Conservation (phyloP, 2,329 filamentous ascomycete species). For the Cordyceps militaris region DNA sequence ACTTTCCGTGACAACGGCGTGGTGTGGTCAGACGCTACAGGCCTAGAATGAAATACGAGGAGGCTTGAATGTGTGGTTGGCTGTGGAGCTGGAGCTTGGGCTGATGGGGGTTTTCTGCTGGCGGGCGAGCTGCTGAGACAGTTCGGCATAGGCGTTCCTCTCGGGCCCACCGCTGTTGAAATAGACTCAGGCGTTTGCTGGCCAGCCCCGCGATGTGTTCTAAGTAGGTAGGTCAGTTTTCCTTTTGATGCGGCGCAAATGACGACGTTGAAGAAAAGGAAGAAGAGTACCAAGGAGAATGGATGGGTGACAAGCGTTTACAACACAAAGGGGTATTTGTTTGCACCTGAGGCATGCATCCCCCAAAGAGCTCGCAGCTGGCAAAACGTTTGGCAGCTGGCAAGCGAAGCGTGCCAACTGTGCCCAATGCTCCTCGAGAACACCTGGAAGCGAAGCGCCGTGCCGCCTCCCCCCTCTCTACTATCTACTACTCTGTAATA, state of each 20-base stretch:
- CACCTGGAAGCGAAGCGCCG: background rate
- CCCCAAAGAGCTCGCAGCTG: background rate
- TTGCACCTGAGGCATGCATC: conserved; percentile 1
- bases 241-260: background rate
- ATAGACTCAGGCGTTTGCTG: conserved; percentile 2
- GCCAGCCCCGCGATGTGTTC: conserved; percentile 4
- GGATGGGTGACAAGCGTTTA: background rate
- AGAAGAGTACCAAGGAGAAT: background rate
- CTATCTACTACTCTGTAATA: too few relatives aligned
- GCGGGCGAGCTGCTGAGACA: background rate
- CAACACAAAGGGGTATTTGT: background rate
- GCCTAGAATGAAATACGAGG: conserved; percentile 14
- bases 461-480: background rate
- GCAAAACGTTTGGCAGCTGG: conserved; percentile 5
- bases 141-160: background rate
- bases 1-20: background rate
- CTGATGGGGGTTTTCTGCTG: conserved; percentile 4
- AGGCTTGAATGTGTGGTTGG: conserved; percentile 14
- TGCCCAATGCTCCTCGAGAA: too few relatives aligned
- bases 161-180: background rate
- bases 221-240: background rate
- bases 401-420: too few relatives aligned
- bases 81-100: conserved; percentile 7
- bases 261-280: background rate
- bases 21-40: conserved; percentile 5